Conservation (phyloP, 441 rosid species). For the Gossypium gossypioides region DNA sequence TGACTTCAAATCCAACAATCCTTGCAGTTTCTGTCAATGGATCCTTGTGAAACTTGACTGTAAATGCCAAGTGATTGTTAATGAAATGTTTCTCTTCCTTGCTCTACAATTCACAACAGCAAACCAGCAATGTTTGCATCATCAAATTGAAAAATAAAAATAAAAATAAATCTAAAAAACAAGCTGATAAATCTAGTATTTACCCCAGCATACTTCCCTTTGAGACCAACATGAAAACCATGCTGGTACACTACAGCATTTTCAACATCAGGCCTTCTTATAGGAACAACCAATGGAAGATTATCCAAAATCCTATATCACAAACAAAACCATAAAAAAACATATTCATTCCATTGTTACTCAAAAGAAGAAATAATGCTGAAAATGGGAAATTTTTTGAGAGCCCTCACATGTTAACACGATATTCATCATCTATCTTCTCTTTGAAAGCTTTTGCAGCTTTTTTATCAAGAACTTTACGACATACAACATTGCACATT, state of each 20-base stretch:
- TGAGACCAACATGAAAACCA: slow-evolving; percentile 75
- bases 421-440: slow-evolving; percentile 74
- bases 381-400: neutral
- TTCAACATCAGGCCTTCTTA: slow-evolving; percentile 47
- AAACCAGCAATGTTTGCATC: slow-evolving; percentile 7
- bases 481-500: slow-evolving; percentile 65
- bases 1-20: slow-evolving; percentile 89
- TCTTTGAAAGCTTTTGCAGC: slow-evolving; percentile 57
- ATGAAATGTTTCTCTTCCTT: slow-evolving; percentile 74
- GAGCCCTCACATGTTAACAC: slow-evolving; percentile 65
- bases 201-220: slow-evolving; percentile 70
- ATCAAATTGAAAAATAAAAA: slow-evolving; percentile 3
- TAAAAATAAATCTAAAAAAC: neutral
- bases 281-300: slow-evolving; percentile 78
- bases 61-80: slow-evolving; percentile 72
- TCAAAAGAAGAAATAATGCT: no score
- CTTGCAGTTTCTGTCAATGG: slow-evolving; percentile 45
- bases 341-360: no score
- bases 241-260: slow-evolving; percentile 58
- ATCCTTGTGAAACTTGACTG: slow-evolving; percentile 70
- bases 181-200: slow-evolving; percentile 20
- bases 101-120: slow-evolving; percentile 31
- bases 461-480: slow-evolving; percentile 40
- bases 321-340: neutral
- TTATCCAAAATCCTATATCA: slow-evolving; percentile 77